Evolutionary conservation across 345 rosid genomes (phyloP), one percentile per base, ranked within the genome.

Genomic region (Capsella bursapastoris): DNA sequence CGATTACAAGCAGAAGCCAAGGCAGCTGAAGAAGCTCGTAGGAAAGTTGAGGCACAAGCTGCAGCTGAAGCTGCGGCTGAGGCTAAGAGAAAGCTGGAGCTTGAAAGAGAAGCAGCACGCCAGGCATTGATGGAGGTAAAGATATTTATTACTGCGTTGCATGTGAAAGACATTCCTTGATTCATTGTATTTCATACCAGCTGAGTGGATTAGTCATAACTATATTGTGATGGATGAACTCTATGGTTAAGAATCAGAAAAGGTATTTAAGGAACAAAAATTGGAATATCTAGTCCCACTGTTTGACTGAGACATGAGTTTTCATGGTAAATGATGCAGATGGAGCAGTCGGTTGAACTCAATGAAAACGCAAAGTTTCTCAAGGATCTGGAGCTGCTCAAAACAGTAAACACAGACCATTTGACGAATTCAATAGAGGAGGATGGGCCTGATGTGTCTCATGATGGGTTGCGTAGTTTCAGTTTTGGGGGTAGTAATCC

Each of bases 81-180:
- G 81, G 92, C 86, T 37, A 89, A 78, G 85, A 89, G 84, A 84
- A 85, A 82, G 79, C 84, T 90, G 79, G 93, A 88, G 58, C 79
- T 76, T 25, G 96, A 93, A 79, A 86, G 98, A 83, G 97, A 93
- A 83, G 96, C 92, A 61, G 92, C 96, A 7, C 93, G 98, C 4
- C 97, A 83, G 78, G 93, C 90, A 64, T 79, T 93, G 82, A 83
- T 63, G 77, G 72, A 85, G 93, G 98, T 93, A 71, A 85, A 57
- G 41, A 28, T 16, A 14, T 31, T 31, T 5, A 22, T 31, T 51
- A 8, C 51, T 6, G 15, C 2, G 5, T 31, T 57, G 13, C 51
- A 6, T 41, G 74, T 4, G 4, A 13, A 6, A 48, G 4, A 22
- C 35, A 48, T 48, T 9, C 48, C 57, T 9, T 58, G 25, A 25